phyloP scores from a whole-genome alignment of 2,329 filamentous ascomycete genomes.

The Pseudogymnoascus sp. region DNA sequence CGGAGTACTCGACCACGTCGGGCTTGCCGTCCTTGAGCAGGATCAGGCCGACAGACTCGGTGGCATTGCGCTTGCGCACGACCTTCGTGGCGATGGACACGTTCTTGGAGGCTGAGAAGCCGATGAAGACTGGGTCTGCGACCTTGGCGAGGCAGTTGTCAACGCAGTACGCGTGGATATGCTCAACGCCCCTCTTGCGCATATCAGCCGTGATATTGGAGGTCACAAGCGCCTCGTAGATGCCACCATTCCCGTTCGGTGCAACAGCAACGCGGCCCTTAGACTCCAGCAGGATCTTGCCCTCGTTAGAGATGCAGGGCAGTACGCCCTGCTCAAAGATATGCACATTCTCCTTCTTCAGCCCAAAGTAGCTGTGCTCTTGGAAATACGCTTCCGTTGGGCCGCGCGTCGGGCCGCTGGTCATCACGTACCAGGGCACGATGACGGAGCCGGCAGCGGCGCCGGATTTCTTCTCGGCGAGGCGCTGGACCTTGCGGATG shows the following conservation, averaged over 20 bases:
- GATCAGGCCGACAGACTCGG: conserved; percentile 91
- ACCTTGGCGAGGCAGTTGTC: conserved; percentile 99
- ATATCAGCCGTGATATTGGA: conserved; percentile 80
- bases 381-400: conserved; percentile 93
- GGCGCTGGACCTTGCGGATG: conserved; percentile 74
- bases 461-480: conserved; percentile 64
- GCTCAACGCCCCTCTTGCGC: conserved; percentile 79
- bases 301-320: conserved; percentile 94
- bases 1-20: conserved; percentile 96
- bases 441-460: conserved; percentile 47
- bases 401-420: conserved; percentile 82
- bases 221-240: conserved; percentile 83
- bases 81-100: conserved; percentile 98
- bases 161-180: conserved; percentile 96
- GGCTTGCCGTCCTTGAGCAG: conserved; percentile 91
- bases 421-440: conserved; percentile 99
- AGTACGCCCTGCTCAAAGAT: conserved; percentile 97
- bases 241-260: conserved; percentile 92
- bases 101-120: conserved; percentile 77
- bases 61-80: conserved; percentile 95
- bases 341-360: conserved; percentile 74
- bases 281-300: conserved; percentile 89
- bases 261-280: conserved; percentile 87
- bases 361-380: conserved; percentile 82
- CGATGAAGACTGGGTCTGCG: conserved; percentile 92